These are phyloP conservation scores for Cercophora samala DNA, from an alignment of 495 filamentous ascomycete species.

Conservation along the genomic window DNA sequence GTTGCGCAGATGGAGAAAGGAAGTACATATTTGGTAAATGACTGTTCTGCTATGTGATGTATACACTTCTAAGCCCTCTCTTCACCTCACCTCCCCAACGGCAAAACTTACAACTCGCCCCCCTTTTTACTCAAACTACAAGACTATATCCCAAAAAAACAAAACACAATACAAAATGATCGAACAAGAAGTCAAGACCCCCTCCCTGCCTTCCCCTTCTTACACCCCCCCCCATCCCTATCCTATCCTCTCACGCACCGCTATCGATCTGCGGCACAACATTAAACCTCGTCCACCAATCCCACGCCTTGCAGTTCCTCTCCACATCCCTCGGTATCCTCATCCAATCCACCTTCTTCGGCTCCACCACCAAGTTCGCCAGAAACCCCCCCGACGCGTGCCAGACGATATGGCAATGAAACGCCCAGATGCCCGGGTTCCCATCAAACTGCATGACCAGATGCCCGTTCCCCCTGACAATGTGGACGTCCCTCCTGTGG, in stretches of 20 bases:
- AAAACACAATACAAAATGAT: not conserved
- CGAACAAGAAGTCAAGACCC: not conserved
- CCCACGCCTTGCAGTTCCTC: conserved; percentile 53
- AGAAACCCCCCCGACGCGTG: conserved; percentile 56
- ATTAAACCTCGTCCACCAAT: conserved; percentile 41
- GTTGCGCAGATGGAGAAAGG: no score
- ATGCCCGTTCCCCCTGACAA: conserved; percentile 41
- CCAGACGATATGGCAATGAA: conserved; percentile 61
- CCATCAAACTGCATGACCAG: conserved; percentile 52
- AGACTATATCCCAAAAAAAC: not conserved
- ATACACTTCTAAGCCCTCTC: no score
- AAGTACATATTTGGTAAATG: no score
- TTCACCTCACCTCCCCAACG: not conserved
- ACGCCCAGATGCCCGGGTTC: conserved; percentile 55
- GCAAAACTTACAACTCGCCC: no score
- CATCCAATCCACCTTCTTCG: conserved; percentile 38
- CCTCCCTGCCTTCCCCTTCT: not conserved
- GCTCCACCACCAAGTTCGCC: conserved; percentile 45
- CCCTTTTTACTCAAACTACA: not conserved
- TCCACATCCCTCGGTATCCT: conserved; percentile 39
- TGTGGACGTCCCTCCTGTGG: conserved; percentile 52
- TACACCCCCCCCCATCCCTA: not conserved
- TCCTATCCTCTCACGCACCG: conserved; percentile 42
- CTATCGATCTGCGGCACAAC: conserved; percentile 57
- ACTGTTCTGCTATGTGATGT: no score